Evolutionary conservation across 495 filamentous ascomycete species (phyloP), one percentile per base, ranked within the genome.

Genomic region (Aspergillus bridgeri): DNA sequence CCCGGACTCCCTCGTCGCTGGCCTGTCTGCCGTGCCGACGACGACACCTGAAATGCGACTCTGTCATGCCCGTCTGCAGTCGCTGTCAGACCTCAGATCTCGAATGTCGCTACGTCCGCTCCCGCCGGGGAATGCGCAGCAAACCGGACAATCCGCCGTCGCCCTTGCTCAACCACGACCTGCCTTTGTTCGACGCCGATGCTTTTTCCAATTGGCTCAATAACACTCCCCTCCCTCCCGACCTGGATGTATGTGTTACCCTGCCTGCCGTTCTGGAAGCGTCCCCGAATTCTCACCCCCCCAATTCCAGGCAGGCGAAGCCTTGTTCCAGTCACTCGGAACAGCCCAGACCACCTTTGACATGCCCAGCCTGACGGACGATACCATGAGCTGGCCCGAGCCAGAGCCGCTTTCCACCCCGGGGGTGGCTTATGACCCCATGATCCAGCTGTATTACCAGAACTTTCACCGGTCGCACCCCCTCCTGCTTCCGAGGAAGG

Each of bases 391-490:
- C 27, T 42, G 57, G 50, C 43, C 50, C 1, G 50, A 65, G 57
- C 23, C 22, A 23, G n/a, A 65, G 61, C 47, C 57, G 49, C 25
- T 60, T 48, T 20, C 44, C 20, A 25, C 61, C n/a, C 56, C 57
- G 2, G 56, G 60, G 1, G 43, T 69, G 9, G 64, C 71, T 6
- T 66, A 64, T 19, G 69, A 75, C 45, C 69, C 69, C 42, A 65
- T 80, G 29, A 61, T 80, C 24, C 75, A 80, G 51, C 67, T 82
- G 9, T 87, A 82, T 63, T 87, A 83, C 67, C 68, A 75, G 45
- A 81, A 83, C 70, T 92, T 92, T 64, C 83, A 90, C 60, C 76
- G 76, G 3, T 79, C 82, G 3, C 89, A 93, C 64, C 89, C 89
- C 0, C 81, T 90, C 59, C 69, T 83, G 5, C 62, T 84, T 1